phyloP scores from a whole-genome alignment of 2,329 filamentous ascomycete species.

The Aureobasidium sp. region DNA sequence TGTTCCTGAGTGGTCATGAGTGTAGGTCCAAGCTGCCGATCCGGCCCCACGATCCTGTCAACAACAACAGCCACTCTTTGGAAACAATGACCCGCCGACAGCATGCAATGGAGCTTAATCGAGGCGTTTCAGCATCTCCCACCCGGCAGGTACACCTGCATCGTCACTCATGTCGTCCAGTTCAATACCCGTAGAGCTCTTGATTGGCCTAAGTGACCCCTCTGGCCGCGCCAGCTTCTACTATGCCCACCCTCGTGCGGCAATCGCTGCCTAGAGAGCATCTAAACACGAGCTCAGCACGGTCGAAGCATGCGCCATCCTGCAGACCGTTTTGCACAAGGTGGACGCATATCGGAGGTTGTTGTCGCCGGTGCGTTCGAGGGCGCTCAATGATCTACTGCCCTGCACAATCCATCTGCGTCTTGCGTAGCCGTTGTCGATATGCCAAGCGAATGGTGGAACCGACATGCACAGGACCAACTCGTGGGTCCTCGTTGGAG shows the following conservation, averaged over 20 bases:
- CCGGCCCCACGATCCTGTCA: conserved; percentile 15
- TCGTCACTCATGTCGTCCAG: background rate
- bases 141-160: background rate
- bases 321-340: background rate
- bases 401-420: background rate
- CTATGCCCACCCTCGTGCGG: conserved; percentile 7
- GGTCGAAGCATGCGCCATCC: background rate
- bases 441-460: conserved; percentile 9
- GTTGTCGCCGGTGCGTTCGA: conserved; percentile 1
- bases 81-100: conserved; percentile 9
- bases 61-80: background rate
- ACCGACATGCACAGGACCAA: conserved; percentile 5
- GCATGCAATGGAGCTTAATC: conserved; percentile 10
- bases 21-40: conserved; percentile 11
- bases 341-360: background rate
- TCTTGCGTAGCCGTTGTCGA: conserved; percentile 5
- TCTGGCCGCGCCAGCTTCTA: conserved; percentile 7
- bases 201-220: background rate
- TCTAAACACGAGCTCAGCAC: conserved; percentile 6
- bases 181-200: background rate
- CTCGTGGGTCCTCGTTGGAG: conserved; percentile 1
- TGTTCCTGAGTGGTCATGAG: background rate
- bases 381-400: conserved; percentile 12
- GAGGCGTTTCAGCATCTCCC: conserved; percentile 14
- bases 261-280: conserved; percentile 6